Evolutionary conservation across 2,329 filamentous ascomycete genomes (phyloP).

Genomic region (Leptographium lundbergii): DNA sequence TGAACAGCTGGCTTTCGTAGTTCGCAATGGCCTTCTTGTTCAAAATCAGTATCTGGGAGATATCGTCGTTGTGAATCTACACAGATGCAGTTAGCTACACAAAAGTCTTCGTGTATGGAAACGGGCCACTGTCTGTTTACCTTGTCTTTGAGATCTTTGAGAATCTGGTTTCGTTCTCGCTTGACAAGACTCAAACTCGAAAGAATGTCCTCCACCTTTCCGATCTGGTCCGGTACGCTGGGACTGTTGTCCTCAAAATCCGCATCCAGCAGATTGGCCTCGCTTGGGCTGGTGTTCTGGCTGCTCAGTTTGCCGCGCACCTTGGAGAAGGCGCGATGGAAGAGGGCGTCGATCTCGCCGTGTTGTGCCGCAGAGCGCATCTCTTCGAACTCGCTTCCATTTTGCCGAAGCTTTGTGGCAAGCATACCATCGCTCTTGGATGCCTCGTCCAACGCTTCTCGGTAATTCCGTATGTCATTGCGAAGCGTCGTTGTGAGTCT

Average conservation of each 20-base stretch:
- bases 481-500: slow-evolving; percentile 77
- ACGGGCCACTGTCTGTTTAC: slow-evolving; percentile 32
- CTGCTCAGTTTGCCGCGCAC: slow-evolving; percentile 53
- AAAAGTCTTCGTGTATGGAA: not conserved
- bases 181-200: slow-evolving; percentile 89
- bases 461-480: slow-evolving; percentile 77
- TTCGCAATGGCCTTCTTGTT: slow-evolving; percentile 96
- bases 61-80: slow-evolving; percentile 90
- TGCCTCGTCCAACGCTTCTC: slow-evolving; percentile 81
- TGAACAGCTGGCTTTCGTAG: slow-evolving; percentile 84
- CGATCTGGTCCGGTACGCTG: slow-evolving; percentile 82
- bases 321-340: slow-evolving; percentile 75
- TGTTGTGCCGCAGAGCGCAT: slow-evolving; percentile 83
- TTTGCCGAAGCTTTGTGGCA: slow-evolving; percentile 70
- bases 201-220: slow-evolving; percentile 75
- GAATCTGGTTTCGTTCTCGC: slow-evolving; percentile 75
- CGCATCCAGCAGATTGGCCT: slow-evolving; percentile 78
- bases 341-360: slow-evolving; percentile 77
- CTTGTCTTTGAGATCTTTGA: slow-evolving; percentile 97
- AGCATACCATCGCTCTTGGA: slow-evolving; percentile 75
- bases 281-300: slow-evolving; percentile 48
- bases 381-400: slow-evolving; percentile 82
- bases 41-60: slow-evolving; percentile 89
- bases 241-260: slow-evolving; percentile 72
- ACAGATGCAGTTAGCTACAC: not conserved